Conservation (phyloP, 2,329 filamentous ascomycete genomes). For the Ceratocystiopsis brevicomis region DNA sequence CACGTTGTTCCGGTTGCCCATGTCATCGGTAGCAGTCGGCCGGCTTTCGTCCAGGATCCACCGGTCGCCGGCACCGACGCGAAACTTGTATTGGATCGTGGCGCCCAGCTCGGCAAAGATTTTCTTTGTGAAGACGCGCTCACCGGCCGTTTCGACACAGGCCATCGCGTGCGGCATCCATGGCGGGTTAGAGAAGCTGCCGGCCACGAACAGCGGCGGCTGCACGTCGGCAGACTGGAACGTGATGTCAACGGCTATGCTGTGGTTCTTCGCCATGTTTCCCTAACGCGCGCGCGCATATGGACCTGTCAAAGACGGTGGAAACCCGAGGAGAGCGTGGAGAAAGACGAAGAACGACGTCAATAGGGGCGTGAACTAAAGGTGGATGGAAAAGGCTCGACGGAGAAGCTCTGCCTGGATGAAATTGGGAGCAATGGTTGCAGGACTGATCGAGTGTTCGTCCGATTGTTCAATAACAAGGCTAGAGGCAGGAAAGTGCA, state of each 20-base stretch:
- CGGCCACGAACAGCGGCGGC: slow-evolving; percentile 53
- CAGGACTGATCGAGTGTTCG: no score
- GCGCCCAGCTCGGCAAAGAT: slow-evolving; percentile 35
- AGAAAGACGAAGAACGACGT: background rate
- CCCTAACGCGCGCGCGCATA: background rate
- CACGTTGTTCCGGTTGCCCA: slow-evolving; percentile 30
- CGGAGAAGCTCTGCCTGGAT: background rate
- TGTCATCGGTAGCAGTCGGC: slow-evolving; percentile 28
- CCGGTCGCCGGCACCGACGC: slow-evolving; percentile 46
- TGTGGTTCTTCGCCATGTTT: slow-evolving; percentile 18
- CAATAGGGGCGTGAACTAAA: no score
- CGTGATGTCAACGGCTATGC: slow-evolving; percentile 33
- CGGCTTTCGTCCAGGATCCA: slow-evolving; percentile 48
- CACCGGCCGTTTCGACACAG: slow-evolving; percentile 27
- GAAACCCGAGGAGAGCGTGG: background rate
- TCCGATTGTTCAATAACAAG: no score
- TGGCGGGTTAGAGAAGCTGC: slow-evolving; percentile 45
- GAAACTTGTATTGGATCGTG: slow-evolving; percentile 58
- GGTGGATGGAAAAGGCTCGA: background rate
- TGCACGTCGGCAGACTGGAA: slow-evolving; percentile 39
- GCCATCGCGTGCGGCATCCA: slow-evolving; percentile 54
- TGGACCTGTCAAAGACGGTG: background rate
- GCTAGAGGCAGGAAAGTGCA: no score
- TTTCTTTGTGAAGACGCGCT: slow-evolving; percentile 37
- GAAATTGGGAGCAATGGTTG: no score